Evolutionary conservation across 495 filamentous ascomycete species (phyloP).

Genomic region (Rhypophila decipiens): DNA sequence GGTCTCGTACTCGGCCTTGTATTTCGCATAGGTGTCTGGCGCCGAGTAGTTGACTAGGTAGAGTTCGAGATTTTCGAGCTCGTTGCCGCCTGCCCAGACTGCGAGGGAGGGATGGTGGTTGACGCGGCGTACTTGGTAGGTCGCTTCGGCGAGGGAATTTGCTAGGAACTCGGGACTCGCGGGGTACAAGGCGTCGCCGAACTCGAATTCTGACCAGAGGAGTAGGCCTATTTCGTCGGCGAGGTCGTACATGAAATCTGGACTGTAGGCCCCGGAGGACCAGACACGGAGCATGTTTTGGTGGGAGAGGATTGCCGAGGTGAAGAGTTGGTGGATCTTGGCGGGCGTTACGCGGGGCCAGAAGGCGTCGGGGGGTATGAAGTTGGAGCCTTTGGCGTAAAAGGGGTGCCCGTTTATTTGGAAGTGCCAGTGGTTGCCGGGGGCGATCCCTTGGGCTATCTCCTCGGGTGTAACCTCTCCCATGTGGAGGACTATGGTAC

Average conservation of each 20-base stretch:
- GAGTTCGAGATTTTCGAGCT: constrained; percentile 55
- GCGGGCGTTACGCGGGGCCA: constrained; percentile 56
- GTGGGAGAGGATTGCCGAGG: constrained; percentile 50
- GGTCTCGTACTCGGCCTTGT: constrained; percentile 52
- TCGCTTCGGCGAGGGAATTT: constrained; percentile 51
- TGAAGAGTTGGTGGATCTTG: constrained; percentile 49
- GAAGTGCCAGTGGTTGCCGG: constrained; percentile 62
- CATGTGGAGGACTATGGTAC: constrained; percentile 63
- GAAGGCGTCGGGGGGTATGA: constrained; percentile 62
- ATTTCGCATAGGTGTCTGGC: constrained; percentile 37
- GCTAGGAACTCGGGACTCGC: constrained; percentile 50
- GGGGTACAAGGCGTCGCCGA: constrained; percentile 59
- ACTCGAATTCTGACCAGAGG: constrained; percentile 65
- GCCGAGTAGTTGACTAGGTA: constrained; percentile 35
- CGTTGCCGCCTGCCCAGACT: constrained; percentile 62
- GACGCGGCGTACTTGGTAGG: constrained; percentile 56
- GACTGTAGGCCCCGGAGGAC: constrained; percentile 57
- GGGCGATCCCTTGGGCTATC: constrained; percentile 51
- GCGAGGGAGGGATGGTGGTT: constrained; percentile 66
- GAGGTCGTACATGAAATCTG: constrained; percentile 63
- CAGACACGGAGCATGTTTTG: constrained; percentile 69
- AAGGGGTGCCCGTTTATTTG: constrained; percentile 63
- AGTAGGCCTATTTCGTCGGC: constrained; percentile 61
- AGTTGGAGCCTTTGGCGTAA: constrained; percentile 61
- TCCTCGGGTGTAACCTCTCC: constrained; percentile 53